Conservation (phyloP, 305 asterid genomes). For the Fraxinus nigra region DNA sequence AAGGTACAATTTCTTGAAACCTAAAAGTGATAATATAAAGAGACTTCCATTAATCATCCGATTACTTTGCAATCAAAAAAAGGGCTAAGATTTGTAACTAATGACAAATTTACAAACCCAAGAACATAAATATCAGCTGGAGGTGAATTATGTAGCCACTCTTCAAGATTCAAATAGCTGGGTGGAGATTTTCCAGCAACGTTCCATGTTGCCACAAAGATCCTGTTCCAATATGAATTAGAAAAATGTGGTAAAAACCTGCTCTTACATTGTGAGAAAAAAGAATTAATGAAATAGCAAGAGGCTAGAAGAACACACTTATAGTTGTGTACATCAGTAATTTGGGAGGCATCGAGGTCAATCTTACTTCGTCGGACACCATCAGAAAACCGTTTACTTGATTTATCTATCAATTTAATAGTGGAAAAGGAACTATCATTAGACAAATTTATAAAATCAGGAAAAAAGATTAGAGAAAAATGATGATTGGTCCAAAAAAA, state of each 20-base stretch:
- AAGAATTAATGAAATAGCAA: neutral
- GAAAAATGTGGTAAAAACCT: neutral
- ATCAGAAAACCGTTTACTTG: slow-evolving; percentile 32
- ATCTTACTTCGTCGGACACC: slow-evolving; percentile 47
- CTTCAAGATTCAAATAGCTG: slow-evolving; percentile 62
- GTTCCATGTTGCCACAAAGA: slow-evolving; percentile 94
- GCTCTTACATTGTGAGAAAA: neutral
- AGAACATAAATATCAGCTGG: slow-evolving; percentile 90
- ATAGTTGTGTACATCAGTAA: slow-evolving; percentile 56
- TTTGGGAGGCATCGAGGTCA: slow-evolving; percentile 59
- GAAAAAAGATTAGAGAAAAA: too few relatives aligned
- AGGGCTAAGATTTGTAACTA: neutral
- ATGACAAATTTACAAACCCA: slow-evolving; percentile 55
- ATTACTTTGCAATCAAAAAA: slow-evolving; percentile 1
- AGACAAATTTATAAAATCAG: neutral
- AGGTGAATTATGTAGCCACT: slow-evolving; percentile 86
- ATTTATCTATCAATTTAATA: slow-evolving; percentile 36
- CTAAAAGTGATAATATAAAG: slow-evolving; percentile 37
- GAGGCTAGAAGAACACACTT: slow-evolving; percentile 33
- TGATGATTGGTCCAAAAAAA: slow-evolving; percentile 79
- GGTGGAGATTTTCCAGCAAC: slow-evolving; percentile 95
- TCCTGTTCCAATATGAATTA: slow-evolving; percentile 31
- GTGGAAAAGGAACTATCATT: slow-evolving; percentile 15
- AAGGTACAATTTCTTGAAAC: slow-evolving; percentile 98
- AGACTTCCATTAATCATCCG: slow-evolving; percentile 4